Evolutionary conservation across 2,329 filamentous ascomycete genomes (phyloP), one percentile per base, ranked within the genome.

Genomic region (Clathrospora elynae): DNA sequence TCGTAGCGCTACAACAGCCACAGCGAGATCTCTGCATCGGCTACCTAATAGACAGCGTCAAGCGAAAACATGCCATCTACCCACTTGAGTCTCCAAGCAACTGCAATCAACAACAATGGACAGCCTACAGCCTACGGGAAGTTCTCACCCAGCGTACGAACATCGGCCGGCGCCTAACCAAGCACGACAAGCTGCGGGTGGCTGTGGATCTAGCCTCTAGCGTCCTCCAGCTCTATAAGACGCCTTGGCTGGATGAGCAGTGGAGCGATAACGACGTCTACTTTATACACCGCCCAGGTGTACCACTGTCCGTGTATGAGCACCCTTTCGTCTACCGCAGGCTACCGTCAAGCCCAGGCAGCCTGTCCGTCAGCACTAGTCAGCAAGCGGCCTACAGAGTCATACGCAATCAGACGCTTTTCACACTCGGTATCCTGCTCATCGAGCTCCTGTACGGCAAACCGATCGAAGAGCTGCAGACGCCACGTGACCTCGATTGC

Each of bases 401-500:
- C 8, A 63, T 66, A 11, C 46, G 57, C 3, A 66, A 69, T 28
- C 52, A 56, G 25, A 61, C 59, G 2, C 24, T 71, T 2, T 71
- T 67, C 42, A 58, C 61, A 1, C 52, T 71, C 1, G 67, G 67
- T 1, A 33, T 70, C 3, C 35, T 68, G 16, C 57, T 71, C 1
- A 64, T 69, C 12, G 65, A 71, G 42, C 55, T 71, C 6, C 67
- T 64, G 45, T 56, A 64, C 35, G 56, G 55, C 3, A 49, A 55
- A 30, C 32, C 58, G 1, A 52, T 69, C 22, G 51, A 64, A 8
- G 43, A 60, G 3, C 42, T 66, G 5, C 43, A 53, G 3, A 30
- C 19, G 8, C 18, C 51, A 3, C 20, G 34, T 8, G 46, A 57
- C 29, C 35, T 51, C 3, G 20, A 51, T 10, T 49, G 45, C 13